Conservation (phyloP, 1,284 basidiomycete species). For the Xerocomus nothofagi region DNA sequence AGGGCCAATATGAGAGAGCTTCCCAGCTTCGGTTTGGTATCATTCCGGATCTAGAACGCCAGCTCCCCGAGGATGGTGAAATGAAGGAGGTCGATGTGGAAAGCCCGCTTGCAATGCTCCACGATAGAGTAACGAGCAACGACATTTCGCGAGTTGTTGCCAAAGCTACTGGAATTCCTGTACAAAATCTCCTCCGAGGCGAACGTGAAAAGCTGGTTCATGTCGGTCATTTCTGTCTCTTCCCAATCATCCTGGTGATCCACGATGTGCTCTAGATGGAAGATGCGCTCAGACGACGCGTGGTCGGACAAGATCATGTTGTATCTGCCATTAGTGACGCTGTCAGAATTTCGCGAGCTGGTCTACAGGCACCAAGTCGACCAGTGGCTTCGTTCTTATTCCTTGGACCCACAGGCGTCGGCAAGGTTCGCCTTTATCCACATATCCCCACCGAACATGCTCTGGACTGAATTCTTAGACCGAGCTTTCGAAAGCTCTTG, state of each 20-base stretch:
- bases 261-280: constrained; percentile 69
- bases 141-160: constrained; percentile 89
- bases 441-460: background rate
- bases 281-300: constrained; percentile 67
- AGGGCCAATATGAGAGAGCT: constrained; percentile 81
- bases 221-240: constrained; percentile 44
- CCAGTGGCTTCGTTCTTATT: constrained; percentile 93
- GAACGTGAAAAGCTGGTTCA: constrained; percentile 90
- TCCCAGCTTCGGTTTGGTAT: constrained; percentile 80
- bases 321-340: constrained; percentile 82
- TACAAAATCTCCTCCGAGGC: constrained; percentile 84
- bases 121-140: constrained; percentile 85
- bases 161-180: constrained; percentile 90
- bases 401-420: constrained; percentile 86
- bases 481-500: constrained; percentile 85
- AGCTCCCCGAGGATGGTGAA: constrained; percentile 64
- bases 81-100: constrained; percentile 44
- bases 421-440: constrained; percentile 50
- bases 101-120: constrained; percentile 63
- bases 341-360: constrained; percentile 87
- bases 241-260: background rate
- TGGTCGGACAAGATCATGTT: constrained; percentile 89
- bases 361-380: constrained; percentile 81
- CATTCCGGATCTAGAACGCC: constrained; percentile 78
- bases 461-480: constrained; percentile 53